These are phyloP conservation scores for Colletotrichum limetticola DNA, from an alignment of 2,329 filamentous ascomycete species.

Conservation along the genomic window DNA sequence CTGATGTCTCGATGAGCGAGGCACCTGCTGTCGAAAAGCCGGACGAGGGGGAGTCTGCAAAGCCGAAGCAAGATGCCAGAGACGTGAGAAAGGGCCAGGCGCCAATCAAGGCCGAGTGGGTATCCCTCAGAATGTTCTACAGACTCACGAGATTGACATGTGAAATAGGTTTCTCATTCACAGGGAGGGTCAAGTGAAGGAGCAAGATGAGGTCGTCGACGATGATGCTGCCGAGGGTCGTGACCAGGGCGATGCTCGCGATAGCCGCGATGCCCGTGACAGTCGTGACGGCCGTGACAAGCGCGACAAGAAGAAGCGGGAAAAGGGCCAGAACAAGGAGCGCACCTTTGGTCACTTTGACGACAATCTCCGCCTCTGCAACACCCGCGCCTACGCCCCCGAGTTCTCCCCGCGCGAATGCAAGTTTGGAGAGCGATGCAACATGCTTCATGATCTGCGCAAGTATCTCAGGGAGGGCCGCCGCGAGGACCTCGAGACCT, in stretches of 20 bases:
- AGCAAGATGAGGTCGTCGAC: slow-evolving; percentile 58
- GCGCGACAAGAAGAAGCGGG: slow-evolving; percentile 57
- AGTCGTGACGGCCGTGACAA: slow-evolving; percentile 51
- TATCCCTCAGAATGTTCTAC: neutral
- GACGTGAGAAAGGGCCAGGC: slow-evolving; percentile 43
- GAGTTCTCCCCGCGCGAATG: slow-evolving; percentile 88
- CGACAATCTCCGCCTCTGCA: slow-evolving; percentile 82
- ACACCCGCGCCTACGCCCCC: slow-evolving; percentile 73
- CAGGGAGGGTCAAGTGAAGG: slow-evolving; percentile 59
- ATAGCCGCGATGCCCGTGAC: slow-evolving; percentile 60
- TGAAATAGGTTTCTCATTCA: slow-evolving; percentile 46
- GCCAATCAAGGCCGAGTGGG: slow-evolving; percentile 51
- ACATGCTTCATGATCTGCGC: slow-evolving; percentile 83
- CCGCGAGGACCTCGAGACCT: slow-evolving; percentile 80
- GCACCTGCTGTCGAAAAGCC: neutral
- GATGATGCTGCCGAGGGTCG: slow-evolving; percentile 63
- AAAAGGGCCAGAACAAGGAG: slow-evolving; percentile 78
- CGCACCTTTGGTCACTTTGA: slow-evolving; percentile 83
- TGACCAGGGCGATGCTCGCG: slow-evolving; percentile 56
- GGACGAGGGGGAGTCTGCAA: neutral
- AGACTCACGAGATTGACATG: slow-evolving; percentile 1
- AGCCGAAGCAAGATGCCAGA: slow-evolving; percentile 33
- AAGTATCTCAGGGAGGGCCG: slow-evolving; percentile 87
- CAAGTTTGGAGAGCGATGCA: slow-evolving; percentile 83
- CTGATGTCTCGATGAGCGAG: slow-evolving; percentile 29